Evolutionary conservation across 1,284 basidiomycete species (phyloP), one percentile per base, ranked within the genome.

Genomic region (Clitocybe nebularis): DNA sequence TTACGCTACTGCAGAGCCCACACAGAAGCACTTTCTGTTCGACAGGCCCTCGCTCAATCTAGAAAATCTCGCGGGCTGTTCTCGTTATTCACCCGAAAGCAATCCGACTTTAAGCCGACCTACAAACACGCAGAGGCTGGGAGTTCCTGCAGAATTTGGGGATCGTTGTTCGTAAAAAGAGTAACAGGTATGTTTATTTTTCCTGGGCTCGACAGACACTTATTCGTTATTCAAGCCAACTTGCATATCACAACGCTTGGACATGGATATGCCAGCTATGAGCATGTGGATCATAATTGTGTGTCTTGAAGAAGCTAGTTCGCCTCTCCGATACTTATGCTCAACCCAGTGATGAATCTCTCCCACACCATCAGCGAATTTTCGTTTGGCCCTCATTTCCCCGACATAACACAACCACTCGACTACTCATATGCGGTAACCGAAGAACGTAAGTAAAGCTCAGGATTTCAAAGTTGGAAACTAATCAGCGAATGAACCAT

Each of bases 301-400:
- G 54, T 53, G 80, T 69, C 9, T 16, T 20, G 30, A 22, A 24
- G 11, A 16, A n/a, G 42, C 36, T 34, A 20, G 17, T 4, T 29
- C 14, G n/a, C 11, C 36, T 13, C 19, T 13, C 13, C 10, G 9
- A 11, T 17, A 14, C 16, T 33, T 30, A 21, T 23, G 4, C 13
- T 21, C 1, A 13, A 4, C 13, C 11, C 51, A 95, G 89, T 86
- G 49, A 96, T 99, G 92, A 98, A 99, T 60, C 75, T 98, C 23
- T 92, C 91, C 1, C 95, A 99, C 66, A 84, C 97, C 45, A 92
- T 98, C 52, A 87, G 87, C 49, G 95, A 98, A 64, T 95, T 97
- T 62, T 96, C 93, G 1, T 98, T 98, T 56, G 95, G 95, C 0
- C 89, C 93, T 0, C 89, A 90, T 70, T 98, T 97, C 71, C 95